Evolutionary conservation across 768 basidiomycete species (phyloP).

Genomic region (Rhodotorula diobovata): DNA sequence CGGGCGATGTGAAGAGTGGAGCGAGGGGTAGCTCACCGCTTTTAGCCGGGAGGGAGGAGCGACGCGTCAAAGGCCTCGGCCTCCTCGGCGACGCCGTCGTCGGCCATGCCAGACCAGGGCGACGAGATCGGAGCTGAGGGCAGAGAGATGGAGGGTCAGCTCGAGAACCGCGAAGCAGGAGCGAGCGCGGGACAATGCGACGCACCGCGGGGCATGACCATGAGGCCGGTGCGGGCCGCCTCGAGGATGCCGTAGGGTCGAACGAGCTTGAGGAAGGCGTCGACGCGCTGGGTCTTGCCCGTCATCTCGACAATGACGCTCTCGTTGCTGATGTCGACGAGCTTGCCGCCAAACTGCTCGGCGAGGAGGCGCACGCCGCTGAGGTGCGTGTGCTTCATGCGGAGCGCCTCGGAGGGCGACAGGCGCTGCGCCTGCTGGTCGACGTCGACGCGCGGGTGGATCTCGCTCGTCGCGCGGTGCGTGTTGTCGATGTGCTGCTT

Average conservation of each 20-base stretch:
- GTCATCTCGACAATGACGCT: slow-evolving; percentile 91
- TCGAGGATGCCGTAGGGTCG: slow-evolving; percentile 95
- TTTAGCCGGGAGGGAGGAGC: slow-evolving; percentile 84
- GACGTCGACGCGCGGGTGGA: slow-evolving; percentile 49
- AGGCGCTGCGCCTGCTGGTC: slow-evolving; percentile 43
- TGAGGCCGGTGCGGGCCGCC: slow-evolving; percentile 86
- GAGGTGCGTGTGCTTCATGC: slow-evolving; percentile 81
- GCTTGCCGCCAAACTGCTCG: slow-evolving; percentile 80
- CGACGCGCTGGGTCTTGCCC: slow-evolving; percentile 83
- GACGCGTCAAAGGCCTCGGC: slow-evolving; percentile 73
- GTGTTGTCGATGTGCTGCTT: slow-evolving; percentile 41
- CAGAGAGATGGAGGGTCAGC: rapidly evolving
- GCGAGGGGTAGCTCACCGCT: neutral
- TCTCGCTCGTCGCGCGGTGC: slow-evolving; percentile 34
- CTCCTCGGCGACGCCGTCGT: slow-evolving; percentile 53
- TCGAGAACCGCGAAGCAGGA: neutral
- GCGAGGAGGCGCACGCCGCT: slow-evolving; percentile 80
- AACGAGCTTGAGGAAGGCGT: slow-evolving; percentile 84
- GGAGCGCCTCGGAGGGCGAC: slow-evolving; percentile 78
- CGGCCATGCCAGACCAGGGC: slow-evolving; percentile 57
- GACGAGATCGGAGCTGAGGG: slow-evolving; percentile 65
- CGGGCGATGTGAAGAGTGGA: no score
- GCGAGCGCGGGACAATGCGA: neutral
- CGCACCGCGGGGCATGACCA: slow-evolving; percentile 83
- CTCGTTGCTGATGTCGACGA: slow-evolving; percentile 92